Base-by-base conservation (phyloP, 768 basidiomycete genomes). In the Suillus lakei region DNA sequence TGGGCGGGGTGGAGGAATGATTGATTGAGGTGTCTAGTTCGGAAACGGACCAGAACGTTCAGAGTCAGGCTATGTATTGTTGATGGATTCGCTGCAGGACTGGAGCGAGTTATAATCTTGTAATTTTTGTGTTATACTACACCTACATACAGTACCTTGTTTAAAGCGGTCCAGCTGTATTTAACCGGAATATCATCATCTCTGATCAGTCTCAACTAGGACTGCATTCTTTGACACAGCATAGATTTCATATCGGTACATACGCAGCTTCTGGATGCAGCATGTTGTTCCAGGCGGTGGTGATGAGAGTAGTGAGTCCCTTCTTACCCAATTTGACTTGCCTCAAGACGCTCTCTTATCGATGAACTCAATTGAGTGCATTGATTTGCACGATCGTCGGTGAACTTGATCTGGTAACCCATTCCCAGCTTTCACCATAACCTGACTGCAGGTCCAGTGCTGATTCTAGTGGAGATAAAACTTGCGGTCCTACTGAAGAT, bases 1-100 rank as follows among this genome's bases (percentile, higher is more conserved):
- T 89, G 75, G 85, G 82, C 61, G 77, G 77, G 61, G 69, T 73
- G 69, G 74, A 75, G 70, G 75, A 66, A 51, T 68, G 69, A 66
- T 15, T 18, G 18, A 36, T 23, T 26, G 6, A 10, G 4, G 51
- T 34, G 10, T 32, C 30, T 53, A 18, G 2, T 32, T n/a, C 0
- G 53, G 53, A 34, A n/a, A n/a, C 12, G 10, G 32, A 34, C 21
- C n/a, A 7, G 30, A 12, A n/a, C 30, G 21, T 54, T 1, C 3
- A 13, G 53, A n/a, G 32, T 13, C 21, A 21, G 12, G 53, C 30
- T 32, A 13, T 54, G 53, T 54, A 32, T 54, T 13, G 13, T 54
- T 32, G 30, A n/a, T n/a, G 30, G 32, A 5, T 21, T n/a, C 8
- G 30, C 18, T 34, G 18, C 5, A 32, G 6, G 18, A 32, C 53